A percentile compares a stretch with the other conserved stretches of the same genome.
phyloP scores from a whole-genome alignment of 2,329 filamentous ascomycete species.

The Metarhizium sp. region DNA sequence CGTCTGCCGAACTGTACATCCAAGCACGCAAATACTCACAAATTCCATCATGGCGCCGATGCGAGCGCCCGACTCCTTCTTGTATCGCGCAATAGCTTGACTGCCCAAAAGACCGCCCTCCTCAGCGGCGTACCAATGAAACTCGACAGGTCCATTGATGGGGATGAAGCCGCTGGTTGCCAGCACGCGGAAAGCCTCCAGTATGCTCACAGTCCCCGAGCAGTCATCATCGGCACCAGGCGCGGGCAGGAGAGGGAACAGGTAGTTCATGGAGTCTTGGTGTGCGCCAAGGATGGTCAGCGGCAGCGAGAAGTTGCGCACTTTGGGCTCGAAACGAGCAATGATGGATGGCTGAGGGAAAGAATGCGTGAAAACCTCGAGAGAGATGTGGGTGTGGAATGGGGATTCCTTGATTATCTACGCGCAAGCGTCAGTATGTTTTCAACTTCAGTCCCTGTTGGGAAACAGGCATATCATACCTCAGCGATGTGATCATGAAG shows the following conservation, averaged over 20 bases:
- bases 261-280: constrained; percentile 34
- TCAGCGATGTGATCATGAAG: constrained; percentile 25
- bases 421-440: not conserved
- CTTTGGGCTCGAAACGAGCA: constrained; percentile 34
- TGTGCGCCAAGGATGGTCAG: constrained; percentile 38
- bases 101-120: constrained; percentile 43
- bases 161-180: constrained; percentile 28
- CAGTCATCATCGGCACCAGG: constrained; percentile 42
- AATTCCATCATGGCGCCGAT: constrained; percentile 67
- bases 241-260: constrained; percentile 30
- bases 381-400: constrained; percentile 26
- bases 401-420: constrained; percentile 23
- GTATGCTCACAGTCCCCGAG: constrained; percentile 35
- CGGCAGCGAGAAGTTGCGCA: constrained; percentile 19
- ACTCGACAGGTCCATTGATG: constrained; percentile 45
- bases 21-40: constrained; percentile 10
- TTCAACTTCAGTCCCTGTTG: no score
- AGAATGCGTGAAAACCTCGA: constrained; percentile 33
- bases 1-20: not conserved
- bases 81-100: constrained; percentile 59
- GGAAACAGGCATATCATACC: constrained; percentile 6
- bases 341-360: constrained; percentile 38
- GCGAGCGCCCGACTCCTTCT: constrained; percentile 50
- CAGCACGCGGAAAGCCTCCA: constrained; percentile 39
- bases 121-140: constrained; percentile 42